Base-by-base conservation (phyloP, 306 rosid genomes). In the Erythrophleum fordii region DNA sequence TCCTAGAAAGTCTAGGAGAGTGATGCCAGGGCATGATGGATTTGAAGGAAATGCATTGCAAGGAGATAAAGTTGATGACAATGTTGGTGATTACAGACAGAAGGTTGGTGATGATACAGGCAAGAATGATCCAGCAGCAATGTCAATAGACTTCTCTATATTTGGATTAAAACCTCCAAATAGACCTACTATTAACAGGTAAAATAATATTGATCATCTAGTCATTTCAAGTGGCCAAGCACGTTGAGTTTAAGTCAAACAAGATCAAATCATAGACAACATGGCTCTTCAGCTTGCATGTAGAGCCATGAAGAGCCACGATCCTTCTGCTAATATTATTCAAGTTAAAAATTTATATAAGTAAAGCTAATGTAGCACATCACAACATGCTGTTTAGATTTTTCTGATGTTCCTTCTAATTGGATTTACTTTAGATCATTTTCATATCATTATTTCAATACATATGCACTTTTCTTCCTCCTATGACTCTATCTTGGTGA, bases 151-250 rank as follows among this genome's bases (percentile, higher is more conserved):
- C 87, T 95, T 95, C 86, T 95, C 99, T 71, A 62, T 93, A 73
- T 95, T 93, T 89, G 98, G 91, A 52, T 84, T 91, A 56, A 90
- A 93, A 69, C 94, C 99, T 85, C 95, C 98, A 55, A 92, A 89
- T 85, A 91, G 98, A 80, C 99, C 99, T 77, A 95, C 98, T 35
- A 91, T 95, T 77, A 93, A 87, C 88, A 95, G 99, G 99, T 95
- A 84, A 84, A 59, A 6, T 45, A 65, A 51, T 45, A 28, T 69
- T 68, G 60, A 23, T 25, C 56, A 35, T 74, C 53, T 16, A 35
- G 26, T 65, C 59, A 29, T 71, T 78, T 77, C 74, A 64, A 68
- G 39, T 72, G 77, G 46, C 68, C 14, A 55, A 25, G 66, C 55
- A 42, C 16, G 74, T 68, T 18, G 44, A 53, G 68, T 29, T 78